These are phyloP conservation scores for Trichopus zeylanicus DNA, from an alignment of 116 monocot species.

Conservation along the genomic window DNA sequence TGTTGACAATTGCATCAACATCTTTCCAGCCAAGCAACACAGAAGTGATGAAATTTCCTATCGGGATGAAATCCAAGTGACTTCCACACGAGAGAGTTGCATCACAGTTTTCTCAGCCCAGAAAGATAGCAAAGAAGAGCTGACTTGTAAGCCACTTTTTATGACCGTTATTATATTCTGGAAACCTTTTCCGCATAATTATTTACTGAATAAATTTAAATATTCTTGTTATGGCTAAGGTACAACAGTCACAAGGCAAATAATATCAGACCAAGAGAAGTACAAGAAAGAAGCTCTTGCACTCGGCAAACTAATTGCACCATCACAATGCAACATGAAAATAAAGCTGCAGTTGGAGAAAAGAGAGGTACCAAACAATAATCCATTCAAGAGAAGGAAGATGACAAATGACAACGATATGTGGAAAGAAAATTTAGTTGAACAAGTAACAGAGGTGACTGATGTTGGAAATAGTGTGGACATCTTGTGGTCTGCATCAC, in stretches of 20 bases:
- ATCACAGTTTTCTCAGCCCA: slow-evolving; percentile 30
- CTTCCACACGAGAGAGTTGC: slow-evolving; percentile 25
- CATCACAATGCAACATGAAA: slow-evolving; percentile 3
- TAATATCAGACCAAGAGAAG: slow-evolving; percentile 21
- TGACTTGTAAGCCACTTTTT: slow-evolving; percentile 22
- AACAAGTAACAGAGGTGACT: slow-evolving; percentile 12
- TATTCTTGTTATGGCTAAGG: neutral
- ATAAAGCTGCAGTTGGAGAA: slow-evolving; percentile 10
- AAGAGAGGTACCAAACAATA: slow-evolving; percentile 41
- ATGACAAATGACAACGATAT: slow-evolving; percentile 6
- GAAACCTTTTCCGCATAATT: neutral
- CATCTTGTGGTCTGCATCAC: slow-evolving; percentile 6
- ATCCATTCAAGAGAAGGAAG: slow-evolving; percentile 69
- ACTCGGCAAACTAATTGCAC: slow-evolving; percentile 41
- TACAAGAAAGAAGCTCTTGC: slow-evolving; percentile 47
- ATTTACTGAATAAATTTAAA: neutral
- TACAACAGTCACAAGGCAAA: slow-evolving; percentile 13
- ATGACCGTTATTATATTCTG: neutral
- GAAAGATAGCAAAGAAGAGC: slow-evolving; percentile 12
- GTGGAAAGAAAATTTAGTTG: neutral
- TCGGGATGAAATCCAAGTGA: slow-evolving; percentile 4
- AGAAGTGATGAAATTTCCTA: neutral
- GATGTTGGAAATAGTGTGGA: slow-evolving; percentile 8
- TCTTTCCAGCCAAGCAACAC: neutral
- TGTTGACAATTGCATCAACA: neutral